Percentiles rank a stretch among this genome's conserved stretches.
Conservation (phyloP, 106 monocot genomes). For the Dendrobium chrysotoxum region DNA sequence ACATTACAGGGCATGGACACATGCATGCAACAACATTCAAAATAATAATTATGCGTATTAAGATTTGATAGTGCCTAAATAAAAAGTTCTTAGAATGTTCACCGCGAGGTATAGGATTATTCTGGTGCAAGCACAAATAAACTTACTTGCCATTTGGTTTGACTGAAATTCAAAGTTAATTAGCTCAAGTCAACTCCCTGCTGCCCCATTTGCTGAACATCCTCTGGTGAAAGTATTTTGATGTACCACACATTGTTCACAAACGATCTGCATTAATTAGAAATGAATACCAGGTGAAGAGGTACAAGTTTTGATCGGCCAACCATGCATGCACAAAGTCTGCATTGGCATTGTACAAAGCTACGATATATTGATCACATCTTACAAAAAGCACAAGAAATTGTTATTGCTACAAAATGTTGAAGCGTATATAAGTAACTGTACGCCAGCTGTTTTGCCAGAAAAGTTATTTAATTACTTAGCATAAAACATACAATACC, state of each 20-base stretch:
- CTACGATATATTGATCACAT: neutral
- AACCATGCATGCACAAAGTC: neutral
- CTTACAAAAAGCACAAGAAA: neutral
- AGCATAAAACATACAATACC: neutral
- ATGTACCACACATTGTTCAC: conserved; percentile 97
- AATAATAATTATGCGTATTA: neutral
- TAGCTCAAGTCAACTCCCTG: conserved; percentile 21
- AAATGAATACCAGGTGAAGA: neutral
- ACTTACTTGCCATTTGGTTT: neutral
- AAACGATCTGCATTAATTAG: conserved; percentile 53
- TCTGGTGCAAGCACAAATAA: neutral
- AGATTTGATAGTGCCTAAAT: neutral
- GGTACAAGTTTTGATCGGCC: neutral
- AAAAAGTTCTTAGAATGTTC: neutral
- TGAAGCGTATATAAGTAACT: neutral
- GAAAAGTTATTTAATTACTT: neutral
- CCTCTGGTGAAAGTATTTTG: conserved; percentile 96
- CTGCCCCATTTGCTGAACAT: conserved; percentile 85
- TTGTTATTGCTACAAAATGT: neutral
- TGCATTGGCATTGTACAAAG: neutral
- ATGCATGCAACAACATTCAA: neutral
- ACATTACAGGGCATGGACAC: neutral
- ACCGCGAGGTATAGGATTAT: neutral
- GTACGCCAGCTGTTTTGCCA: neutral
- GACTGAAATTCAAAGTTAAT: neutral